Percentiles rank a stretch among this genome's conserved stretches.
phyloP scores from a whole-genome alignment of 345 rosid genomes.

The Citrus hindsii region DNA sequence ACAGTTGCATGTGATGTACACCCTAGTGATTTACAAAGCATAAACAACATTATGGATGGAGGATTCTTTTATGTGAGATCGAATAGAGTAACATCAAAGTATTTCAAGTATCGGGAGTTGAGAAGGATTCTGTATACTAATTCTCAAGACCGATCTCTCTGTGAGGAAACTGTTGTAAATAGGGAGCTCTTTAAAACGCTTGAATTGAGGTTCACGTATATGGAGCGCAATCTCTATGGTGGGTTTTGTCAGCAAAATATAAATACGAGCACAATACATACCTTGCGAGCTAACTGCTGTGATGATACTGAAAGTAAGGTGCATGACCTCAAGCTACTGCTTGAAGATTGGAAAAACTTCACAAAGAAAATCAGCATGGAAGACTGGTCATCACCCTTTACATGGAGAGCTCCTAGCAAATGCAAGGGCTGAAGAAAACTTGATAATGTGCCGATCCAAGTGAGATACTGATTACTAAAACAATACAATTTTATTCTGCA shows the following conservation, averaged over 20 bases:
- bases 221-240: slow-evolving; percentile 16
- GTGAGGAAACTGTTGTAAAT: background rate
- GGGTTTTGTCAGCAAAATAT: slow-evolving; percentile 23
- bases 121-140: slow-evolving; percentile 20
- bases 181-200: background rate
- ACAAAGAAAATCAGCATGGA: background rate
- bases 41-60: slow-evolving; percentile 15
- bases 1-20: slow-evolving; percentile 29
- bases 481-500: too few species aligned
- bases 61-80: slow-evolving; percentile 36
- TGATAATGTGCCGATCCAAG: background rate
- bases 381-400: background rate
- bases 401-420: slow-evolving; percentile 12
- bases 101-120: slow-evolving; percentile 16
- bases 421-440: slow-evolving; percentile 5
- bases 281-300: slow-evolving; percentile 45
- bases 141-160: slow-evolving; percentile 7
- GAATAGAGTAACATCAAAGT: slow-evolving; percentile 1
- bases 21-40: background rate
- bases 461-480: background rate
- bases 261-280: slow-evolving; percentile 25
- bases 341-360: slow-evolving; percentile 35
- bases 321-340: slow-evolving; percentile 35
- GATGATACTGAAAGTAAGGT: slow-evolving; percentile 31
- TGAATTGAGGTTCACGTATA: background rate